A percentile compares a stretch with the other conserved stretches of the same genome.
These are phyloP conservation scores for Pythium pectinolyticum DNA, from an alignment of 352 stramenopile genomes.

Conservation along the genomic window DNA sequence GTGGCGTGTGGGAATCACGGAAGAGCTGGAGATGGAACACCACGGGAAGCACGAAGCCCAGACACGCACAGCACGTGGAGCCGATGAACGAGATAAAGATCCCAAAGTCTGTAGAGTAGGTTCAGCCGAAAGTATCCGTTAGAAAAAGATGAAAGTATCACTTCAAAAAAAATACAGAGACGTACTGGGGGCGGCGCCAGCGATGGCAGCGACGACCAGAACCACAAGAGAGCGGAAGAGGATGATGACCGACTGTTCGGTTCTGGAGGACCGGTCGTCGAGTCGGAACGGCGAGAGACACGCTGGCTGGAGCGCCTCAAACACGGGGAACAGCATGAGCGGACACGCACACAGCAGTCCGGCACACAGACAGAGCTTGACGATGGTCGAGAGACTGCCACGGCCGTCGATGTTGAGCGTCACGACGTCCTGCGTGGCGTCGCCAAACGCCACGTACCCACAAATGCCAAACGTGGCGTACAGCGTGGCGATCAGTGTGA, in stretches of 20 bases:
- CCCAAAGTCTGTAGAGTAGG: slow-evolving; percentile 56
- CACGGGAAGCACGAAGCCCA: slow-evolving; percentile 75
- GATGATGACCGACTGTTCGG: slow-evolving; percentile 14
- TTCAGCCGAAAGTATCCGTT: neutral
- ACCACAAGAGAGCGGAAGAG: slow-evolving; percentile 49
- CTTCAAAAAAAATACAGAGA: neutral
- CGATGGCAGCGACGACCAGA: slow-evolving; percentile 28
- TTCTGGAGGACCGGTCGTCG: neutral
- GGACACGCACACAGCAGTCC: slow-evolving; percentile 82
- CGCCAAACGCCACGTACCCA: slow-evolving; percentile 73
- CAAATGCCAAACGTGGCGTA: slow-evolving; percentile 70
- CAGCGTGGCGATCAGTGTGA: slow-evolving; percentile 57
- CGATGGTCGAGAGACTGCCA: slow-evolving; percentile 48
- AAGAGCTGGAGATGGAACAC: slow-evolving; percentile 68
- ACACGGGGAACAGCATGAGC: slow-evolving; percentile 87
- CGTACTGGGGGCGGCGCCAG: slow-evolving; percentile 30
- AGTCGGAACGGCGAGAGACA: slow-evolving; percentile 15
- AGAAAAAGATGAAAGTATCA: neutral
- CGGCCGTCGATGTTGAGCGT: slow-evolving; percentile 68
- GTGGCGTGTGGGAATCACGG: slow-evolving; percentile 11
- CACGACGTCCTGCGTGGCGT: slow-evolving; percentile 63
- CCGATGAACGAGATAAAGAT: slow-evolving; percentile 78
- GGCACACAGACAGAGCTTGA: slow-evolving; percentile 71
- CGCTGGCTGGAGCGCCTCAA: slow-evolving; percentile 39
- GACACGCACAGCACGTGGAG: slow-evolving; percentile 66